phyloP scores from a whole-genome alignment of 192 early-diverging fungal species.

The Backusella circina region DNA sequence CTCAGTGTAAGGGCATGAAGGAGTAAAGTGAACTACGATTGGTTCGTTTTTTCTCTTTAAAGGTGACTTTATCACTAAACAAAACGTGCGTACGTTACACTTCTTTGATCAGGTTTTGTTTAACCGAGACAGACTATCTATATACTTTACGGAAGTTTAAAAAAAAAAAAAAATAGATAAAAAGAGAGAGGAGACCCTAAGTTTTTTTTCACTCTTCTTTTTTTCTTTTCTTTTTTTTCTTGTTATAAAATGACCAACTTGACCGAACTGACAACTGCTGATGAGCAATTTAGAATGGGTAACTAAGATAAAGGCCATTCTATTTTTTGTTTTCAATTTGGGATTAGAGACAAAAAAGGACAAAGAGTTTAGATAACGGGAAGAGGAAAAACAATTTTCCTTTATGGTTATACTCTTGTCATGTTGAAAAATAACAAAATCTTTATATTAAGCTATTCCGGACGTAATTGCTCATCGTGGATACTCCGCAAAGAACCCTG shows the following conservation, averaged over 20 bases:
- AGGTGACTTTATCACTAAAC: no score
- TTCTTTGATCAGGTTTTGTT: not conserved
- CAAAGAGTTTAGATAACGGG: not conserved
- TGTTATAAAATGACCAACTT: not conserved
- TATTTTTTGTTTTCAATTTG: not conserved
- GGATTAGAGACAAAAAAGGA: no score
- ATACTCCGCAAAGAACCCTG: slow-evolving; percentile 44
- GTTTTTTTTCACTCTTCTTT: not conserved
- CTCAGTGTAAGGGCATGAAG: not conserved
- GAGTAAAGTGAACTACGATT: not conserved
- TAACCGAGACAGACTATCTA: not conserved
- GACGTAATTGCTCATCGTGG: slow-evolving; percentile 45
- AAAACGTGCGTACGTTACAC: not conserved
- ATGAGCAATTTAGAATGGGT: not conserved
- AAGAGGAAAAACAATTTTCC: not conserved
- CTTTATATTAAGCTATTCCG: slow-evolving; percentile 12
- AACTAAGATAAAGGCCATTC: not conserved
- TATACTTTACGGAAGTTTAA: not conserved
- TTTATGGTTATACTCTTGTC: not conserved
- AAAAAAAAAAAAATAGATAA: not conserved
- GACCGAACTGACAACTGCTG: not conserved
- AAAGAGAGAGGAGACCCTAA: not conserved
- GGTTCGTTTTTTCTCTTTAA: not conserved
- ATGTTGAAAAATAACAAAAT: not conserved
- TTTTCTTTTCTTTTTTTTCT: not conserved